These are phyloP conservation scores for Calonectria pauciramosa DNA, from an alignment of 2,329 filamentous ascomycete species.

Conservation along the genomic window DNA sequence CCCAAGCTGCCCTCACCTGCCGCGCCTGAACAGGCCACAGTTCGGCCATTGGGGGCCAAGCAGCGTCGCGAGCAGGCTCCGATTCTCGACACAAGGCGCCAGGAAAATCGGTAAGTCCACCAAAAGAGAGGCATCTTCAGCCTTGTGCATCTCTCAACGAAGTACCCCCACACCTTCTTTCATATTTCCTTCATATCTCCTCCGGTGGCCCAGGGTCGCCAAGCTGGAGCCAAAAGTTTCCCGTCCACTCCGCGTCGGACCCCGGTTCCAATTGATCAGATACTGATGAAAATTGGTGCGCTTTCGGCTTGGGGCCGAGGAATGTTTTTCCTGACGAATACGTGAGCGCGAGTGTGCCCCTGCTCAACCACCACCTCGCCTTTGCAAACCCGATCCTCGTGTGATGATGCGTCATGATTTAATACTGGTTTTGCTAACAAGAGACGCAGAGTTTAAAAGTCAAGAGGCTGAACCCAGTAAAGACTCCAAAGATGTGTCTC, in stretches of 20 bases:
- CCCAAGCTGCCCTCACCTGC: slow-evolving; percentile 35
- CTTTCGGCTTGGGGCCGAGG: background rate
- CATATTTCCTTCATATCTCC: background rate
- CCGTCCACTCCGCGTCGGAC: background rate
- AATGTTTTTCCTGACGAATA: background rate
- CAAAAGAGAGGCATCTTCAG: background rate
- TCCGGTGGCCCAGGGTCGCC: background rate
- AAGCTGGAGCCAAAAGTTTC: background rate
- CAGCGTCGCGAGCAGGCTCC: slow-evolving; percentile 30
- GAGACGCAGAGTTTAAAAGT: background rate
- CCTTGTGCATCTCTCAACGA: background rate
- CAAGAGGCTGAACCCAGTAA: background rate
- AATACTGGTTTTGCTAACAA: slow-evolving; percentile 25
- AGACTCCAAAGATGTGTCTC: slow-evolving; percentile 48
- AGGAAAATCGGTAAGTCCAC: slow-evolving; percentile 45
- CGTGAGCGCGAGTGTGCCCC: background rate
- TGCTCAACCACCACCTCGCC: background rate
- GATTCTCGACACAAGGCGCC: slow-evolving; percentile 47
- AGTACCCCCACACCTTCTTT: background rate
- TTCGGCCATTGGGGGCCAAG: slow-evolving; percentile 38
- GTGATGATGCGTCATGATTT: background rate
- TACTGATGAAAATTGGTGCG: background rate
- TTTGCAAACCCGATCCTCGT: background rate
- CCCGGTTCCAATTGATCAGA: background rate
- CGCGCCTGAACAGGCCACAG: slow-evolving; percentile 30